Evolutionary conservation across 2,329 filamentous ascomycete genomes (phyloP), one percentile per base, ranked within the genome.

Genomic region (Scolecobasidium constrictum): DNA sequence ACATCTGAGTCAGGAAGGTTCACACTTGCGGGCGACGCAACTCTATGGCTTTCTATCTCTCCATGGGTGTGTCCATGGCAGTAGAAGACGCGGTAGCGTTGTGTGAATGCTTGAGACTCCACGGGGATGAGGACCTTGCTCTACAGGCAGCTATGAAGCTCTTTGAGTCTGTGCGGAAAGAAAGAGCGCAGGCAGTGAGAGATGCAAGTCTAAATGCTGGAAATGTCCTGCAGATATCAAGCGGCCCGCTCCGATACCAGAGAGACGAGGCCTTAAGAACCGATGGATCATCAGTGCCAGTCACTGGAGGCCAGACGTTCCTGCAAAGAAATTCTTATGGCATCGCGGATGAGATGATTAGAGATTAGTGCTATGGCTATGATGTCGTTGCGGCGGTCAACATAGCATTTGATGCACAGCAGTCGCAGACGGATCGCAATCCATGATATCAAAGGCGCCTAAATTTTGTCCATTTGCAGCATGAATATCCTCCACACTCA

Each of bases 41-140:
- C 46, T 7, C 48, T 18, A 52, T 52, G 50, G 46, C 48, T 5
- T 49, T 49, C 35, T 50, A 49, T 18, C 46, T 50, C n/a, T 46
- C 44, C 13, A 49, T 49, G 47, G 50, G 50, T 6, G 50, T 49
- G n/a, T 45, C 46, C 7, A 35, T 51, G 26, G 50, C 50, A n/a
- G 49, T 51, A 12, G 48, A 51, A 21, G 50, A 52, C 44, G 50
- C 50, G n/a, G 43, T 44, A 11, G 46, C 42, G 5, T 39, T 51
- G 4, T 38, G 21, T 28, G 23, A 21, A 16, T 41, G 39, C 22
- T 19, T 41, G 31, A 20, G 7, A n/a, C 21, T 22, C 15, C 13
- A 21, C 15, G 26, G 31, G 4, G 20, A 15, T 7, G 18, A 28
- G 46, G 9, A 26, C 44, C 11, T 9, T 18, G 34, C 4, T 20